Evolutionary conservation across 129 eudicot species (phyloP).

Genomic region (Silybum marianum): DNA sequence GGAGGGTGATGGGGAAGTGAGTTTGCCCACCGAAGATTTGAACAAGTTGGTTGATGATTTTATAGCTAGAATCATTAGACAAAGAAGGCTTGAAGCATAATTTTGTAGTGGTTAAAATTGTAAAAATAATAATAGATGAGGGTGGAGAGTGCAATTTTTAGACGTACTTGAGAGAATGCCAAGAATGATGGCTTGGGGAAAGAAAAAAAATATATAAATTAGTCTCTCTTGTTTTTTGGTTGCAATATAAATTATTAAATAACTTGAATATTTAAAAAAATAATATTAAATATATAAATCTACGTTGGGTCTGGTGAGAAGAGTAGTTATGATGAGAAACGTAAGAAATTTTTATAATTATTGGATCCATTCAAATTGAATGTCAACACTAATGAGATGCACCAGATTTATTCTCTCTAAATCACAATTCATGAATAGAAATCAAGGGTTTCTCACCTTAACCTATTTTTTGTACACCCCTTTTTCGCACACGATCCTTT

Average conservation of each 20-base stretch:
- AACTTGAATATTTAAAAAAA: background rate
- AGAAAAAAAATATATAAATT: background rate
- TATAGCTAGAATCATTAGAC: constrained; percentile 56
- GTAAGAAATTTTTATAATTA: no score
- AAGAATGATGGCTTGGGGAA: background rate
- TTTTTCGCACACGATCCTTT: no score
- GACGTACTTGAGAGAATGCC: constrained; percentile 20
- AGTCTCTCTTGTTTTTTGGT: constrained; percentile 19
- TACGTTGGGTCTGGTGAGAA: no score
- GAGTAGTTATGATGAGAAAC: no score
- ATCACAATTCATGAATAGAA: no score
- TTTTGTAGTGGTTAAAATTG: constrained; percentile 36
- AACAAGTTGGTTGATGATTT: constrained; percentile 64
- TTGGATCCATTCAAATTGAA: no score
- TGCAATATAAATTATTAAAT: constrained; percentile 1
- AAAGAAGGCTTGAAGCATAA: constrained; percentile 50
- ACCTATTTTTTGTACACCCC: no score
- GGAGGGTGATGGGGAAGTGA: constrained; percentile 28
- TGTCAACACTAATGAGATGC: no score
- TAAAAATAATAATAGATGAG: constrained; percentile 4
- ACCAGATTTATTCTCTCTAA: no score
- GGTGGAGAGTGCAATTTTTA: constrained; percentile 14
- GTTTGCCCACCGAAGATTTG: constrained; percentile 41
- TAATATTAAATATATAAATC: background rate
- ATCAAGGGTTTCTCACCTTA: no score